Percentiles rank a stretch among this genome's conserved stretches.
These are phyloP conservation scores for Xylaria curta DNA, from an alignment of 495 filamentous ascomycete species.

Conservation along the genomic window DNA sequence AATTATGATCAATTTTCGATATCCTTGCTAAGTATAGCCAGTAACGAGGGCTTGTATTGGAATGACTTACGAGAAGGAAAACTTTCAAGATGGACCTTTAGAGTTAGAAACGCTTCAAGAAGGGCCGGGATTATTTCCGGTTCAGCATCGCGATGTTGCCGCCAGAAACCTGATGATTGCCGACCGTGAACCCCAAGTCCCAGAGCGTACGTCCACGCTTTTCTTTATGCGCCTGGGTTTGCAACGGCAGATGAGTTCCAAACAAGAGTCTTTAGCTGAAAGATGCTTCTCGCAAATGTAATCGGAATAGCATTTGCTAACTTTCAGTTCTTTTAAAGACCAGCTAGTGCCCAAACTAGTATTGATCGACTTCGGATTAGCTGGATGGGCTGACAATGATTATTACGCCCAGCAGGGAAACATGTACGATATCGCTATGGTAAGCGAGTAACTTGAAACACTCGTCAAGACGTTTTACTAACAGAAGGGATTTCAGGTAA, in stretches of 20 bases:
- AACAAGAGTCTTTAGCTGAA: not conserved
- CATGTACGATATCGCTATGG: not conserved
- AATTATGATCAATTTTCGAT: not conserved
- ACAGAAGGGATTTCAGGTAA: not conserved
- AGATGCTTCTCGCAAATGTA: not conserved
- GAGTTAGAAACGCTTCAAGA: not conserved
- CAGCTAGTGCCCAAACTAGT: not conserved
- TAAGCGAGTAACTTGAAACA: not conserved
- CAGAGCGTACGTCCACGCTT: not conserved
- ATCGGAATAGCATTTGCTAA: not conserved
- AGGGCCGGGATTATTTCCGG: not conserved
- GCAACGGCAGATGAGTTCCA: not conserved
- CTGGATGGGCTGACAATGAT: not conserved
- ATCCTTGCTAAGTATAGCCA: not conserved
- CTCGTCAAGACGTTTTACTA: not conserved
- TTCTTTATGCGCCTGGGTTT: not conserved
- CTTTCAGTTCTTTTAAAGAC: not conserved
- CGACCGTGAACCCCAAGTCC: not conserved
- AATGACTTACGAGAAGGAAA: not conserved
- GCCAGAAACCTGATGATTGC: not conserved
- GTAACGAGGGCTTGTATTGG: conserved; percentile 4
- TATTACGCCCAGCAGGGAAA: not conserved
- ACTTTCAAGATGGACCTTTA: not conserved
- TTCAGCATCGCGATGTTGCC: not conserved
- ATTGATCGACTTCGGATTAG: conserved; percentile 7